Evolutionary conservation across 768 basidiomycete species (phyloP).

Genomic region (Psilocybe cyanescens): DNA sequence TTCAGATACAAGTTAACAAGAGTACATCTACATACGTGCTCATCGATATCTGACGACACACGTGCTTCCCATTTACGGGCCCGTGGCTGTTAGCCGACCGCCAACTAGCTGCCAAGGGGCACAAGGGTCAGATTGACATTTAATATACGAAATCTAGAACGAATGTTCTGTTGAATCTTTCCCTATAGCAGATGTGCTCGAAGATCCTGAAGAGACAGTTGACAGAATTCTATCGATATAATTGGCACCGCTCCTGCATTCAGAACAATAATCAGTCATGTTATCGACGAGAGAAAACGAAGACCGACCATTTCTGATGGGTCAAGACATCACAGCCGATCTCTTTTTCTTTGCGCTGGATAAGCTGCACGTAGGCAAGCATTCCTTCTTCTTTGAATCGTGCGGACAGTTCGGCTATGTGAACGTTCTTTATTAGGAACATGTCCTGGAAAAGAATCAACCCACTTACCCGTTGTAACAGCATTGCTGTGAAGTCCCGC

Average conservation of each 20-base stretch:
- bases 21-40: neutral
- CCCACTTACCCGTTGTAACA: slow-evolving; percentile 65
- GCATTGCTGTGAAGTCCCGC: slow-evolving; percentile 90
- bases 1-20: neutral
- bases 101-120: neutral
- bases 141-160: slow-evolving; percentile 50
- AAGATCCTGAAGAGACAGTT: slow-evolving; percentile 85
- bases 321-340: slow-evolving; percentile 89
- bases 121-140: neutral
- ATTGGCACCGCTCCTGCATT: slow-evolving; percentile 81
- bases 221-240: slow-evolving; percentile 88
- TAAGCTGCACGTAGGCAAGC: slow-evolving; percentile 89
- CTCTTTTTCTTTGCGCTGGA: slow-evolving; percentile 88
- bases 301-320: slow-evolving; percentile 86
- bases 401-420: slow-evolving; percentile 74
- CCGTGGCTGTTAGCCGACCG: slow-evolving; percentile 7
- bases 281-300: neutral
- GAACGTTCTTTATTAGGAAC: slow-evolving; percentile 5
- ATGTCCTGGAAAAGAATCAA: too few species aligned
- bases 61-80: neutral
- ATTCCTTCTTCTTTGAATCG: slow-evolving; percentile 88
- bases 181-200: slow-evolving; percentile 82
- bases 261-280: slow-evolving; percentile 1
- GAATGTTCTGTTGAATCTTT: slow-evolving; percentile 89
- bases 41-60: neutral